These are phyloP conservation scores for Metschnikowia dekortorum DNA, from an alignment of 805 yeast species.

Conservation along the genomic window DNA sequence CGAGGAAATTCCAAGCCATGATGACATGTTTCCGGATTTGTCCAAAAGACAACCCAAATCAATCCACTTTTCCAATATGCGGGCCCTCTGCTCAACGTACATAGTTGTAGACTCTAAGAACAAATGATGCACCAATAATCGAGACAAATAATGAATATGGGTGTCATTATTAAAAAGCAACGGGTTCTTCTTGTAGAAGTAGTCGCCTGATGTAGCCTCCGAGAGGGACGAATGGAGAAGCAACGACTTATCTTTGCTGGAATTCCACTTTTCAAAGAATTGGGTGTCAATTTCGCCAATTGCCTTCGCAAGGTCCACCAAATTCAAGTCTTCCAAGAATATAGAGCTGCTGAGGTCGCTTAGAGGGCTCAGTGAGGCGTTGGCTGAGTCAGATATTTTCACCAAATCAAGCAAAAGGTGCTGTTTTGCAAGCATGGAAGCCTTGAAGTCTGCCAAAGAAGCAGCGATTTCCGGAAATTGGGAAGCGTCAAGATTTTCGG, in stretches of 20 bases:
- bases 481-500: conserved; percentile 2
- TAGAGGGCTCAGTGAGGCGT: conserved; percentile 17
- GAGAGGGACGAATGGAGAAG: conserved; percentile 50
- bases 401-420: conserved; percentile 26
- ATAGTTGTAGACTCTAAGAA: conserved; percentile 45
- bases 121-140: conserved; percentile 64
- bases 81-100: conserved; percentile 49
- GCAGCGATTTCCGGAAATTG: conserved; percentile 1
- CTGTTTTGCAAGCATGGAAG: conserved; percentile 49
- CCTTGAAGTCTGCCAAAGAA: conserved; percentile 50
- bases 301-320: conserved; percentile 54
- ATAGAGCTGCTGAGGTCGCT: conserved; percentile 34
- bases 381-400: conserved; percentile 3
- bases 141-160: conserved; percentile 74
- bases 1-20: conserved; percentile 89
- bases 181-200: conserved; percentile 59
- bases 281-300: conserved; percentile 64
- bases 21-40: conserved; percentile 83
- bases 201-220: conserved; percentile 13
- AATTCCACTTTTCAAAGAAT: conserved; percentile 71
- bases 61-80: conserved; percentile 76
- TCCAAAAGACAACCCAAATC: conserved; percentile 75
- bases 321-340: conserved; percentile 51
- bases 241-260: conserved; percentile 72
- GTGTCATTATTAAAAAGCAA: conserved; percentile 63